Evolutionary conservation across 108 stramenopile genomes (phyloP), one percentile per base, ranked within the genome.

Genomic region (Skeletonema potamos): DNA sequence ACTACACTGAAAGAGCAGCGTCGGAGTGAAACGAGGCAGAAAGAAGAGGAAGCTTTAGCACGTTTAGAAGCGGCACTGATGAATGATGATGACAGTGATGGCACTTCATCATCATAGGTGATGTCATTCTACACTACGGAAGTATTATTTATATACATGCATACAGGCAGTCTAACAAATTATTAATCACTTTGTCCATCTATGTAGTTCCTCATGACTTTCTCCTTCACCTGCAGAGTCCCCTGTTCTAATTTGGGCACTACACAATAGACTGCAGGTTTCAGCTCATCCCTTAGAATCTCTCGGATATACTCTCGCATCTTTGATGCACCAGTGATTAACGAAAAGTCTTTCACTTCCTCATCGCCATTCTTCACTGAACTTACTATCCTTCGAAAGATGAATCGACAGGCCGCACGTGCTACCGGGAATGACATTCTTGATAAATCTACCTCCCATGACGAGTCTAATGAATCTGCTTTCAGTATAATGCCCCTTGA

Each of bases 391-490:
- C 58, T 59, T 27, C 62, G 43, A 24, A 94, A 60, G 13, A 94
- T 78, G 62, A 74, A 87, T 57, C 92, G 82, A 55, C 76, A 82
- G 4, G 89, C 88, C 8, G 90, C 90, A 7, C 89, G 72, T 12
- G 92, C 90, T 10, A 94, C 83, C 1, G 90, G 87, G 51, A 94
- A 82, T 1, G 89, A 78, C 86, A 88, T 83, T 0, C 86, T 83
- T 0, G 86, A 86, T 15, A 94, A 55, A 64, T 94, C 90, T 2
- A 85, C 66, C 64, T 94, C 92, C 76, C 74, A 89, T 46, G 68
- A 58, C 1, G 76, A 66, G 70, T 93, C 92, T 33, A 92, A 55
- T 24, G 70, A 80, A 68, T 86, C 79, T 11, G 59, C 34, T 41
- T 64, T 29, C 27, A 93, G 54, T 15, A 93, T 73, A 20, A 93